Percentiles rank a stretch among this genome's conserved stretches.
phyloP scores from a whole-genome alignment of 116 monocot species.

The Phalaenopsis hybrid region DNA sequence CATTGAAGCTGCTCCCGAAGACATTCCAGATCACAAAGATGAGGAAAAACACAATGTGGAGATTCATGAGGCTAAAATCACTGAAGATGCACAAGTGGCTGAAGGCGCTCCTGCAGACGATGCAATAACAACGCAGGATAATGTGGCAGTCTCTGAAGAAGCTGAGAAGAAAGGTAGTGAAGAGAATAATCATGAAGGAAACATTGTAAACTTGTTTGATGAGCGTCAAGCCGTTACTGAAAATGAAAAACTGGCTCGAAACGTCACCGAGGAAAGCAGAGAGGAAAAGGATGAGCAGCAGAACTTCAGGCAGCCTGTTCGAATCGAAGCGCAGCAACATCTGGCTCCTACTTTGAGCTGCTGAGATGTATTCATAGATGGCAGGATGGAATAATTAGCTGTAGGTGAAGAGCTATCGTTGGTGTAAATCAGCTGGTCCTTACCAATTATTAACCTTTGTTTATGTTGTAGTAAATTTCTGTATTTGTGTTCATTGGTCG shows the following conservation, averaged over 20 bases:
- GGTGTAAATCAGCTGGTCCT: no score
- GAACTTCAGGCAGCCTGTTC: not conserved
- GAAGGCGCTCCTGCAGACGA: not conserved
- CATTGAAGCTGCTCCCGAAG: not conserved
- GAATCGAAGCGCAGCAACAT: not conserved
- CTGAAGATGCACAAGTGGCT: not conserved
- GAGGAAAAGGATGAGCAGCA: not conserved
- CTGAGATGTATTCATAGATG: not conserved
- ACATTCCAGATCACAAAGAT: not conserved
- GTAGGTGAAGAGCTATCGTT: no score
- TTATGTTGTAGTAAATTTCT: not conserved
- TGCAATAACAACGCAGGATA: not conserved
- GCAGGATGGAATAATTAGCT: not conserved
- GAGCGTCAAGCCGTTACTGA: not conserved
- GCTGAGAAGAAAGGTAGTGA: not conserved
- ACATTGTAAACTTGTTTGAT: not conserved
- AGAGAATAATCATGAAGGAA: not conserved
- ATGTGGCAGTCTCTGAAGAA: not conserved
- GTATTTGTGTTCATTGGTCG: not conserved
- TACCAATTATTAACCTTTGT: not conserved
- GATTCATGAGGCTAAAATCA: not conserved
- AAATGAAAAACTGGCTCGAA: not conserved
- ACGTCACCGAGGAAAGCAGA: not conserved
- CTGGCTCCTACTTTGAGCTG: slow-evolving; percentile 10
- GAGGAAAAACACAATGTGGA: not conserved